These are phyloP conservation scores for Vigna unguiculata DNA, from an alignment of 306 rosid species.

Conservation along the genomic window DNA sequence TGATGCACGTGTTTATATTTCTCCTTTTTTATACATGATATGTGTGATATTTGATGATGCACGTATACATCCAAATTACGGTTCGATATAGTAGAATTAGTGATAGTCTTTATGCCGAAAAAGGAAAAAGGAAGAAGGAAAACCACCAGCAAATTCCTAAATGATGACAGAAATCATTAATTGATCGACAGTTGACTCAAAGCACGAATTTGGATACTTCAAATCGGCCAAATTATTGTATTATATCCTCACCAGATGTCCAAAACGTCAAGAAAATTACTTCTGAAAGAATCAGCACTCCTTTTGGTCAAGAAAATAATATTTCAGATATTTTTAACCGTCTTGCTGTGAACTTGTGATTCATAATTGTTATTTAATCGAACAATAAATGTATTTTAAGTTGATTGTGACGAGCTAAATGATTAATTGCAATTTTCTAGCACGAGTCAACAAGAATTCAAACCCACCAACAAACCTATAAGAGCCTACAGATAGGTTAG, in stretches of 20 bases:
- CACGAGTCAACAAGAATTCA: conserved; percentile 12
- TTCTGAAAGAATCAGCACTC: neutral
- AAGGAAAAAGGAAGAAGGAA: neutral
- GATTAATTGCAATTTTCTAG: conserved; percentile 4
- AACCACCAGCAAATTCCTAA: neutral
- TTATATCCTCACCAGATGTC: neutral
- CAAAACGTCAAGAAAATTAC: neutral
- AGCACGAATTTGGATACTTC: neutral
- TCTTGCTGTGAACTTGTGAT: neutral
- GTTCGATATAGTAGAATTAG: conserved; percentile 30
- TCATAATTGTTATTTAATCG: neutral
- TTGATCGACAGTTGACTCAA: neutral
- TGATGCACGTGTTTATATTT: conserved; percentile 19
- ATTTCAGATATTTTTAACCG: neutral
- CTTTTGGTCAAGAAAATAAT: neutral
- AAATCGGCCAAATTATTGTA: neutral
- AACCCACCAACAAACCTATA: conserved; percentile 8
- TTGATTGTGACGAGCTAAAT: conserved; percentile 21
- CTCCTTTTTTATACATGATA: neutral
- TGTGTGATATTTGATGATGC: conserved; percentile 20
- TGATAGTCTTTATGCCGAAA: conserved; percentile 31
- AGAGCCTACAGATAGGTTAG: neutral
- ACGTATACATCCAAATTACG: conserved; percentile 4
- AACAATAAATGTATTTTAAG: neutral
- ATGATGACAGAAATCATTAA: conserved; percentile 22